Percentiles rank a stretch among this genome's conserved stretches.
phyloP scores from a whole-genome alignment of 2,329 filamentous ascomycete species.

The Cytospora paraplurivora region DNA sequence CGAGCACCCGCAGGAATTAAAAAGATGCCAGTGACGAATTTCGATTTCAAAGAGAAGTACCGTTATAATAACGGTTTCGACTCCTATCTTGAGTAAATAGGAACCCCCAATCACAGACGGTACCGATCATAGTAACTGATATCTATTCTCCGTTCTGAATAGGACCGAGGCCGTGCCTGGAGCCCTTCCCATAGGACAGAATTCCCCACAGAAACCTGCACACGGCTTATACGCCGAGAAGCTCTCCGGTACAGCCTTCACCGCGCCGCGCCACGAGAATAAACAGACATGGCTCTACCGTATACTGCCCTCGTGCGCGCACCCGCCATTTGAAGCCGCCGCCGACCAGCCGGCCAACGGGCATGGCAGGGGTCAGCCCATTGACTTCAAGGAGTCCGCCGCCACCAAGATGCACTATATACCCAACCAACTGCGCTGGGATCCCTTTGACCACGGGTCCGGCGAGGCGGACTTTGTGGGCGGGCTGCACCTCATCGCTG shows the following conservation, averaged over 20 bases:
- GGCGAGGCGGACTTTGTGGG: slow-evolving; percentile 53
- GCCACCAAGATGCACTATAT: slow-evolving; percentile 65
- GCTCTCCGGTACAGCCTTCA: slow-evolving; percentile 72
- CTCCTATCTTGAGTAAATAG: slow-evolving; percentile 71
- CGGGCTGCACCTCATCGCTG: slow-evolving; percentile 70
- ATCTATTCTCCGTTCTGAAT: slow-evolving; percentile 4
- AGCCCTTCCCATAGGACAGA: slow-evolving; percentile 73
- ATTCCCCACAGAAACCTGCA: slow-evolving; percentile 79
- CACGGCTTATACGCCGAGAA: slow-evolving; percentile 83
- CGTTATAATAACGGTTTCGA: slow-evolving; percentile 78
- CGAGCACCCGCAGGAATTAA: background rate
- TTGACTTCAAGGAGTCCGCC: slow-evolving; percentile 30
- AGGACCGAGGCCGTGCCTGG: slow-evolving; percentile 77
- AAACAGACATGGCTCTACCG: slow-evolving; percentile 74
- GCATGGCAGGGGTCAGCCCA: slow-evolving; percentile 32
- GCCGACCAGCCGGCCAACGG: slow-evolving; percentile 34
- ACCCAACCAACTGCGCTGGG: slow-evolving; percentile 81
- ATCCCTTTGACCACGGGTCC: slow-evolving; percentile 69
- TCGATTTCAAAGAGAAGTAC: slow-evolving; percentile 60
- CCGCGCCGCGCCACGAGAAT: slow-evolving; percentile 68
- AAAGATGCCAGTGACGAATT: slow-evolving; percentile 54
- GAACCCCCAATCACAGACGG: background rate
- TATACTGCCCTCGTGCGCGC: slow-evolving; percentile 65
- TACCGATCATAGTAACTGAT: background rate
- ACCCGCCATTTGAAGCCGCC: slow-evolving; percentile 57